Base-by-base conservation (phyloP, 2,329 filamentous ascomycete species). In the Ceratocystis colombiana region DNA sequence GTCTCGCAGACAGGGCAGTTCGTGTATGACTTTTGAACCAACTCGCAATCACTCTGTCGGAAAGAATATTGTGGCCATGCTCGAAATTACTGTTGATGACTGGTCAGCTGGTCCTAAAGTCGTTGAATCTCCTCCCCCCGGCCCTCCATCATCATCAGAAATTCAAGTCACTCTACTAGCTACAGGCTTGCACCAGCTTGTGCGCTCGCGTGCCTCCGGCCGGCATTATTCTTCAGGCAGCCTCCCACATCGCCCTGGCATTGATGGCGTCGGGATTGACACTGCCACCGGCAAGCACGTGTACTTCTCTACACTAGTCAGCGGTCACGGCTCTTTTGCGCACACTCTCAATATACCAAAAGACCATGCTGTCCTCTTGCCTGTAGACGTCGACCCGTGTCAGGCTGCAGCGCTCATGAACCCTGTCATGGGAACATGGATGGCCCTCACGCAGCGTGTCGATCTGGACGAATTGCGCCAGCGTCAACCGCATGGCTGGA, bases 351-450 rank as follows among this genome's bases (percentile, higher is more conserved):
- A 80, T 68, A 75, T 82, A 10, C 75, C 76, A 2, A 74, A 75
- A 33, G 70, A 66, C 2, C 72, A 72, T n/a, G 71, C 76, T 0
- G 74, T 76, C 1, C 74, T 76, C 1, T 67, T 85, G 1, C 79
- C 79, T 0, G 73, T 74, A 0, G 75, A 73, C 3, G 75, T 79
- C 7, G 79, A 84, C 69, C 75, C 79, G 0, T 72, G 78, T 0
- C 75, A 78, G 33, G 76, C 81, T n/a, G 83, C 83, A 0, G 81
- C 77, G 0, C 74, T 80, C 64, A 75, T 79, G 48, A 85, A 85
- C 68, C 82, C 82, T 0, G 80, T 78, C 30, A 78, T 82, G 75
- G 79, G 78, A 64, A 78, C 77, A 50, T 85, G 82, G 82, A 82
- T 85, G 81, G 82, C 81, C 3, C 73, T 85, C 45, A 76, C 74